Conservation (phyloP, 2,329 filamentous ascomycete genomes). For the Fusarium graminum region DNA sequence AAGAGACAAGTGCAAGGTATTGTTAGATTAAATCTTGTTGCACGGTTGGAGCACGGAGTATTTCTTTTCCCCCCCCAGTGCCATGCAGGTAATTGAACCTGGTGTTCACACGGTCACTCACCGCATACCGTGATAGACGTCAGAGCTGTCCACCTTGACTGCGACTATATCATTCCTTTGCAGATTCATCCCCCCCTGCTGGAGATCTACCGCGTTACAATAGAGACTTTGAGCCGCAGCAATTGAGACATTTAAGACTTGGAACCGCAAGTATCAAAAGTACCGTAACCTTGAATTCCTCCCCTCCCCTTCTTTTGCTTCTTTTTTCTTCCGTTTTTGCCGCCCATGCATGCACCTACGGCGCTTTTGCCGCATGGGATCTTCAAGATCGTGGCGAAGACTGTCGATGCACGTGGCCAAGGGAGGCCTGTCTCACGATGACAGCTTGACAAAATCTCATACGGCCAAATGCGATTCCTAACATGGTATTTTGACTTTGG, state of each 20-base stretch:
- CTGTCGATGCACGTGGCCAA: constrained; percentile 24
- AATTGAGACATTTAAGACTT: constrained; percentile 10
- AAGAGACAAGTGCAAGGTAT: constrained; percentile 2
- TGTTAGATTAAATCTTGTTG: background rate
- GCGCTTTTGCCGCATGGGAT: constrained; percentile 1
- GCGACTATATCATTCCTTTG: constrained; percentile 12
- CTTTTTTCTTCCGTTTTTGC: constrained; percentile 1
- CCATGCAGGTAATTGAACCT: background rate
- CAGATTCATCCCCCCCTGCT: constrained; percentile 19
- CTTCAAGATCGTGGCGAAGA: constrained; percentile 22
- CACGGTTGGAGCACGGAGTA: background rate
- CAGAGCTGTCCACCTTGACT: constrained; percentile 18
- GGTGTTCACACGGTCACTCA: background rate
- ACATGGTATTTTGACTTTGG: constrained; percentile 17
- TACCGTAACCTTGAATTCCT: constrained; percentile 16
- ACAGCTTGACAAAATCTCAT: constrained; percentile 33
- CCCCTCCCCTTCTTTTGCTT: background rate
- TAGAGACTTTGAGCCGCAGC: background rate
- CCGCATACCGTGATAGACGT: constrained; percentile 13
- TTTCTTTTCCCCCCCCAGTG: background rate
- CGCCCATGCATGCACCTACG: constrained; percentile 1
- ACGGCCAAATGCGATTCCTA: constrained; percentile 20
- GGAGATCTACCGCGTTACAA: constrained; percentile 9
- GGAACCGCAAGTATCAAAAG: constrained; percentile 24
- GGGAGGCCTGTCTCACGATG: constrained; percentile 11